These are phyloP conservation scores for Lachnum nothofagi DNA, from an alignment of 2,329 filamentous ascomycete genomes.

Conservation along the genomic window DNA sequence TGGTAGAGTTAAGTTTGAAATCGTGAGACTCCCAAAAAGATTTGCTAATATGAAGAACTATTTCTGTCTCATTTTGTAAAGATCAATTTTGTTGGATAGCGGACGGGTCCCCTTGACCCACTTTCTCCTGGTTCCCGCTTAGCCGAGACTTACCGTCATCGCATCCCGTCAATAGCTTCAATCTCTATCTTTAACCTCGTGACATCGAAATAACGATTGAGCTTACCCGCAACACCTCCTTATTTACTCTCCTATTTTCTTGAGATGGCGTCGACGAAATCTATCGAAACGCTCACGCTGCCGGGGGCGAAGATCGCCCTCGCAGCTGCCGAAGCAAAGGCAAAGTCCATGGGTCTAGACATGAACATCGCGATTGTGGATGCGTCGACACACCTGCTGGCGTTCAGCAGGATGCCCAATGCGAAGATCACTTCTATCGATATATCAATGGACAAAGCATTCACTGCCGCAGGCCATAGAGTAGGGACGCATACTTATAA, in stretches of 20 bases:
- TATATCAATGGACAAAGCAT: slow-evolving; percentile 41
- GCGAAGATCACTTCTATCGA: slow-evolving; percentile 19
- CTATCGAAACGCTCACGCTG: slow-evolving; percentile 25
- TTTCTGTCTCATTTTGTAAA: too few species aligned
- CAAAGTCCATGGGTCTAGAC: slow-evolving; percentile 21
- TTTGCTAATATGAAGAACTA: too few species aligned
- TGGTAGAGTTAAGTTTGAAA: too few species aligned
- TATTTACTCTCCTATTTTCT: not conserved
- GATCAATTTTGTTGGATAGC: too few species aligned
- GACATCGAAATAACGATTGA: not conserved
- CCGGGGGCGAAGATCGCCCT: slow-evolving; percentile 26
- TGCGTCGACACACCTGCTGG: slow-evolving; percentile 25
- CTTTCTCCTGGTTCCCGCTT: too few species aligned
- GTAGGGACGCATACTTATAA: slow-evolving; percentile 48
- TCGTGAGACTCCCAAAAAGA: too few species aligned
- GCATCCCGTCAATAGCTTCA: too few species aligned
- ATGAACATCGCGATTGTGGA: slow-evolving; percentile 31
- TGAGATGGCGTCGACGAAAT: slow-evolving; percentile 14
- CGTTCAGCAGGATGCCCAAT: slow-evolving; percentile 25
- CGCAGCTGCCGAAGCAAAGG: slow-evolving; percentile 23
- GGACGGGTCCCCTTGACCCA: too few species aligned
- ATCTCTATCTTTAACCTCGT: too few species aligned
- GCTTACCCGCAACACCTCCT: not conserved
- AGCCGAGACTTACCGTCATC: too few species aligned
- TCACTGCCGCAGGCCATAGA: slow-evolving; percentile 51